Percentiles rank a stretch among this genome's conserved stretches.
Conservation (phyloP, 169 alveolate genomes). For the Neospora caninum region DNA sequence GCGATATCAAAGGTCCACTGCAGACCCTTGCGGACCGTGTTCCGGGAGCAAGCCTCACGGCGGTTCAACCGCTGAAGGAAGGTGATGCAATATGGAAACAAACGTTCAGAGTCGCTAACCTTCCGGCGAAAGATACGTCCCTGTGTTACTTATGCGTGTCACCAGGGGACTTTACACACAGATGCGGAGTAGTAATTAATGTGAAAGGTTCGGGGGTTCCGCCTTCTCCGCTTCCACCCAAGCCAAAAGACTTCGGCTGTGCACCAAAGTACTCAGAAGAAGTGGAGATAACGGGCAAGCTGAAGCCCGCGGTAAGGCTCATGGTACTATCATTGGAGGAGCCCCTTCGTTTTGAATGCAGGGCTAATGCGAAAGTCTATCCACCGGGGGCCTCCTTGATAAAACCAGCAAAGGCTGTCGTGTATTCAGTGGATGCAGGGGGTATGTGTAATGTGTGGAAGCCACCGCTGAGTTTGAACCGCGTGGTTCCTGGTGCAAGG, state of each 20-base stretch:
- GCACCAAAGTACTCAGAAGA: background rate
- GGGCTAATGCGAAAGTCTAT: background rate
- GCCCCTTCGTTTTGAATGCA: constrained; percentile 1
- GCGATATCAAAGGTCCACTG: background rate
- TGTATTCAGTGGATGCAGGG: background rate
- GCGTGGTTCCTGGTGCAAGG: background rate
- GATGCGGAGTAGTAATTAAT: constrained; percentile 1
- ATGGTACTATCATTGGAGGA: background rate
- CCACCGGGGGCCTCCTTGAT: background rate
- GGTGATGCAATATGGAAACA: background rate
- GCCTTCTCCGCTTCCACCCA: background rate
- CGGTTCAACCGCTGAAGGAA: background rate
- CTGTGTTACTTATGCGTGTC: background rate
- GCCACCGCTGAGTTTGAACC: background rate
- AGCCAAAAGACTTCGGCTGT: background rate
- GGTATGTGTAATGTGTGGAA: background rate
- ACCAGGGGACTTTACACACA: background rate
- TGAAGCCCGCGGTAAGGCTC: background rate
- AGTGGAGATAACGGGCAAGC: constrained; percentile 5
- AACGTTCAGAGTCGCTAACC: background rate
- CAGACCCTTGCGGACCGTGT: background rate
- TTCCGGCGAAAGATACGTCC: background rate
- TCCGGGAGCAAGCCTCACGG: background rate
- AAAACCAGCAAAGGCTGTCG: background rate
- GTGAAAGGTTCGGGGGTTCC: background rate